Evolutionary conservation across 495 filamentous ascomycete species (phyloP).

Genomic region (Penicillium waksmanii): DNA sequence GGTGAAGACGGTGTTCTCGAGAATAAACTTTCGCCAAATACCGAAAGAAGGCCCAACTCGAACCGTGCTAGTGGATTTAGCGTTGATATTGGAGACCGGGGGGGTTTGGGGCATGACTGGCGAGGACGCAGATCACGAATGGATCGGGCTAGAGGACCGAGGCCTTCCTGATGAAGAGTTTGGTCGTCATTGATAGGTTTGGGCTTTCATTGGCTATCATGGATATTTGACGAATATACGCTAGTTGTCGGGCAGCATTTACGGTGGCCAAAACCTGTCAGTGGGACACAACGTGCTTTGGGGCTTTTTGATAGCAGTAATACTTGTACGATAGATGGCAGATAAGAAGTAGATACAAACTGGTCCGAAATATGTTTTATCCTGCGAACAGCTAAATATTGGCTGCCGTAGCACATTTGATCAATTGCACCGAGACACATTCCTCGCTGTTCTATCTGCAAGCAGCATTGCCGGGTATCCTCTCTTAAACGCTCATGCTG

Average conservation of each 20-base stretch:
- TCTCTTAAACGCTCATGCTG: slow-evolving; percentile 4
- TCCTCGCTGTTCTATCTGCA: slow-evolving; percentile 1
- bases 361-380: no score
- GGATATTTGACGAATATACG: neutral
- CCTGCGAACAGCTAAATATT: no score
- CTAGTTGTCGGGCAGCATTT: neutral
- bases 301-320: no score
- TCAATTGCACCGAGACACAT: no score
- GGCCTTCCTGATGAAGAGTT: slow-evolving; percentile 29
- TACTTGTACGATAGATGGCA: neutral
- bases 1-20: neutral
- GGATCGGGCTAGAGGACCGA: slow-evolving; percentile 31
- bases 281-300: no score
- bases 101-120: slow-evolving; percentile 8
- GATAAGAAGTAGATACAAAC: no score
- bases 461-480: slow-evolving; percentile 9
- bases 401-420: no score
- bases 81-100: slow-evolving; percentile 13
- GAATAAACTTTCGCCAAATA: neutral
- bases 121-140: slow-evolving; percentile 24
- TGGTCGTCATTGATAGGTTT: slow-evolving; percentile 4
- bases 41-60: neutral
- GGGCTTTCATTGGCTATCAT: neutral
- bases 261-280: no score
- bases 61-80: neutral